Conservation (phyloP, 163 green algal species). For the Chlorella variabilis region DNA sequence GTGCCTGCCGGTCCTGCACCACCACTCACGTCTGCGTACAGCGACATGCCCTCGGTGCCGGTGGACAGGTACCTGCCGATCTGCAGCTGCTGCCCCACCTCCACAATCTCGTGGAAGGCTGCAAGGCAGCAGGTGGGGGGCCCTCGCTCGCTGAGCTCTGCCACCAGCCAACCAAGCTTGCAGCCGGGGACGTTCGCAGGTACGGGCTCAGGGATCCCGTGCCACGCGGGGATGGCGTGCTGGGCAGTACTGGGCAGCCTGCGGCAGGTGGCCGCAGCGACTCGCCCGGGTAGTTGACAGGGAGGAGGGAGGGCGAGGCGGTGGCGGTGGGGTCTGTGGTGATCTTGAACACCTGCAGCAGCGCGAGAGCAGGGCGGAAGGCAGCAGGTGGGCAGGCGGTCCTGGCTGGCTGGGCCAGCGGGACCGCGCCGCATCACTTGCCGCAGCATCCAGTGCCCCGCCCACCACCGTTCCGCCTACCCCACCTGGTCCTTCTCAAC, state of each 20-base stretch:
- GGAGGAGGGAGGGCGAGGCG: slow-evolving; percentile 46
- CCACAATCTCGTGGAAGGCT: slow-evolving; percentile 19
- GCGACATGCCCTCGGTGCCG: slow-evolving; percentile 77
- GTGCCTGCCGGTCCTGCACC: too few relatives aligned
- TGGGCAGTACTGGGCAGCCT: background rate
- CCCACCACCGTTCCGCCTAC: background rate
- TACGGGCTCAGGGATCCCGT: too few relatives aligned
- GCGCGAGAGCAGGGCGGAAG: background rate
- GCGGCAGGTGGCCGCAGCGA: background rate
- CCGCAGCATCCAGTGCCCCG: too few relatives aligned
- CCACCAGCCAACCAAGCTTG: too few relatives aligned
- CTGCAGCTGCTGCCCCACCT: slow-evolving; percentile 30
- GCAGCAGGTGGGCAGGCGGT: background rate
- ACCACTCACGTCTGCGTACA: slow-evolving; percentile 67
- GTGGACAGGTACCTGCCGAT: slow-evolving; percentile 85
- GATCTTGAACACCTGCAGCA: slow-evolving; percentile 50
- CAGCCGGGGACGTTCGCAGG: too few relatives aligned
- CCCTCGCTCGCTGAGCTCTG: too few relatives aligned
- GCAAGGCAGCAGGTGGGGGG: background rate
- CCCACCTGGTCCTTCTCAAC: slow-evolving; percentile 10
- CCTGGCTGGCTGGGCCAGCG: background rate
- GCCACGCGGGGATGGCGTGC: too few relatives aligned
- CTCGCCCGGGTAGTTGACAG: slow-evolving; percentile 57
- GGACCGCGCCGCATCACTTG: background rate
- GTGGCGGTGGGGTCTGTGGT: slow-evolving; percentile 46